A percentile compares a stretch with the other conserved stretches of the same genome.
These are phyloP conservation scores for Aquilaria yunnanensis DNA, from an alignment of 345 rosid genomes.

Conservation along the genomic window DNA sequence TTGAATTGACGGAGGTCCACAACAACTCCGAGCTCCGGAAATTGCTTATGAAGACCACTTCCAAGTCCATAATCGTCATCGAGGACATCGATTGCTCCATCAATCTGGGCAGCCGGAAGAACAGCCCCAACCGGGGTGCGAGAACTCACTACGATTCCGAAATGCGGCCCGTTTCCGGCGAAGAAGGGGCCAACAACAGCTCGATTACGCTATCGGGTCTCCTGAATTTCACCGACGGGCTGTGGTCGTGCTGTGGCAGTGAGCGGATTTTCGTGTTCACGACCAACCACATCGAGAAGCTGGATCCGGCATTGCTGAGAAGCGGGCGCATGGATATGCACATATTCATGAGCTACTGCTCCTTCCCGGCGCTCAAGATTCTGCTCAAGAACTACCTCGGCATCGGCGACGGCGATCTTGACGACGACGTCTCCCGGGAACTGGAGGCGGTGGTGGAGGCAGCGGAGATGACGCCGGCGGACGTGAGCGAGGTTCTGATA, in stretches of 20 bases:
- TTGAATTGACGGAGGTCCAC: slow-evolving; percentile 91
- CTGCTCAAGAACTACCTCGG: slow-evolving; percentile 64
- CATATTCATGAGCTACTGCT: slow-evolving; percentile 74
- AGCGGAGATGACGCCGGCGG: slow-evolving; percentile 95
- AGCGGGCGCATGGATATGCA: slow-evolving; percentile 99
- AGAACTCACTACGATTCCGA: slow-evolving; percentile 43
- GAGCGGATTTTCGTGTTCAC: slow-evolving; percentile 95
- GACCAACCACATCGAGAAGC: slow-evolving; percentile 86
- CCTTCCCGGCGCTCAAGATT: slow-evolving; percentile 63
- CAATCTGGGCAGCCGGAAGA: slow-evolving; percentile 61
- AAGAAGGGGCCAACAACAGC: slow-evolving; percentile 35
- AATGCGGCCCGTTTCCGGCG: slow-evolving; percentile 22
- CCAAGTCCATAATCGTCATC: slow-evolving; percentile 85
- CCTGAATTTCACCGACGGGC: slow-evolving; percentile 89
- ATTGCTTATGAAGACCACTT: slow-evolving; percentile 80
- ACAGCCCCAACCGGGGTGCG: slow-evolving; percentile 8
- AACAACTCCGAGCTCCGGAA: slow-evolving; percentile 83
- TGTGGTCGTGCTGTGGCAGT: slow-evolving; percentile 98
- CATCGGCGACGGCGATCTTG: slow-evolving; percentile 28
- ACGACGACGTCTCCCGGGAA: slow-evolving; percentile 26
- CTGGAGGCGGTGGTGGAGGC: slow-evolving; percentile 41
- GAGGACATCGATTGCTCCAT: slow-evolving; percentile 94
- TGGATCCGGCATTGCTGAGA: slow-evolving; percentile 85
- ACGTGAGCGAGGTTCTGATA: slow-evolving; percentile 74
- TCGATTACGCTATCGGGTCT: slow-evolving; percentile 84